Base-by-base conservation (phyloP, 768 basidiomycete genomes). In the Pholiota conissans region DNA sequence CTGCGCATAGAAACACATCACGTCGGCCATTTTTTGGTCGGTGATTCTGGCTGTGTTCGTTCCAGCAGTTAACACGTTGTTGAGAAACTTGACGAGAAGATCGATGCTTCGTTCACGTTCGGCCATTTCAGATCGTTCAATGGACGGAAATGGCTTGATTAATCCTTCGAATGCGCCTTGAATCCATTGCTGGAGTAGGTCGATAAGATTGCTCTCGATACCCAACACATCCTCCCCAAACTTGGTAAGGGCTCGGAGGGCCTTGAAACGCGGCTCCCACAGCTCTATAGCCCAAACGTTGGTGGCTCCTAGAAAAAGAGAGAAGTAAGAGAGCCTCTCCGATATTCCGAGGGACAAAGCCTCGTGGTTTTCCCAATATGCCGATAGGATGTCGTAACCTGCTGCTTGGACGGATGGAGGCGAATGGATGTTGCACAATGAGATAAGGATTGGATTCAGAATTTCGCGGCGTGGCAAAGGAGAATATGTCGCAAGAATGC, bases 181-280 rank as follows among this genome's bases (percentile, higher is more conserved):
- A 30, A 90, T 85, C 89, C 90, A 93, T 7, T 75, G 67, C 61
- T 82, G 81, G 40, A 91, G 73, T 48, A 86, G 68, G 37, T 76
- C 71, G 24, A 90, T 71, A 30, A 91, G 65, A 34, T 75, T 72
- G 7, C 74, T 67, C 69, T 91, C 90, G 62, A 90, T 80, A 18
- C 90, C 90, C 32, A 83, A 71, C 27, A 85, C 79, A 46, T 89
- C 84, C 2, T 73, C 63, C 5, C 87, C 89, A 37, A 75, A 80
- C 58, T 76, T 80, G 32, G 87, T 87, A 51, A 93, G 75, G 3
- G 87, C 82, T 3, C 80, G 73, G 1, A 91, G 74, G 1, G 90
- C 89, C 59, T 84, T 86, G 64, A 87, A 83, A 18, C 86, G 80
- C 1, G 83, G 74, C 61, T 90, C 88, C 79, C 90, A 90, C 0